phyloP scores from a whole-genome alignment of 441 rosid species.

The Jatropha podagrica region DNA sequence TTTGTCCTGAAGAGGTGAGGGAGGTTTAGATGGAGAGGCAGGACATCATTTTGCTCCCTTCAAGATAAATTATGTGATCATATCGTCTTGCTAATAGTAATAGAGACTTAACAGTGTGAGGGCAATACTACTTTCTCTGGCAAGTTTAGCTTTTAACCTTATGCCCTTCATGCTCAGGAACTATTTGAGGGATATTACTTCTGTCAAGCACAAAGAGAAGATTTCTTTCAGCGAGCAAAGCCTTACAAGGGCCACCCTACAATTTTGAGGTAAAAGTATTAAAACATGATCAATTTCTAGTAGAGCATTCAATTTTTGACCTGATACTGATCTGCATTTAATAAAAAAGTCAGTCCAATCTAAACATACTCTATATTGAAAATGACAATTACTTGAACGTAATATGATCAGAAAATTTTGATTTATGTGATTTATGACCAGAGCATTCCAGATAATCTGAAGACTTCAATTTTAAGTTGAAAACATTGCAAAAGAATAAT shows the following conservation, averaged over 20 bases:
- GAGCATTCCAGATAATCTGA: not conserved
- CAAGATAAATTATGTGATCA: not conserved
- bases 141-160: not conserved
- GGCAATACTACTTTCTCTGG: not conserved
- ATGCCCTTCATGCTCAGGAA: constrained; percentile 46
- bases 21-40: not conserved
- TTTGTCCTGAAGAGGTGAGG: not conserved
- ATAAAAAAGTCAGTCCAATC: not conserved
- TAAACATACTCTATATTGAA: not conserved
- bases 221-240: constrained; percentile 67
- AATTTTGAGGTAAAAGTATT: constrained; percentile 50
- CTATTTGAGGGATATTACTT: constrained; percentile 96
- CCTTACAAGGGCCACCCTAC: constrained; percentile 84
- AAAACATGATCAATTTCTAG: not conserved
- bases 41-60: constrained; percentile 6
- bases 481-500: not conserved
- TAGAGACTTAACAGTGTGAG: constrained; percentile 1
- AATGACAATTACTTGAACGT: not conserved
- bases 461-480: not conserved
- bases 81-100: not conserved
- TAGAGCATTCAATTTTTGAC: not conserved
- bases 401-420: not conserved
- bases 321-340: not conserved
- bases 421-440: not conserved
- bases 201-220: constrained; percentile 94